A percentile compares a stretch with the other conserved stretches of the same genome.
phyloP scores from a whole-genome alignment of 208 protist genomes.

The Leishmania arabica region DNA sequence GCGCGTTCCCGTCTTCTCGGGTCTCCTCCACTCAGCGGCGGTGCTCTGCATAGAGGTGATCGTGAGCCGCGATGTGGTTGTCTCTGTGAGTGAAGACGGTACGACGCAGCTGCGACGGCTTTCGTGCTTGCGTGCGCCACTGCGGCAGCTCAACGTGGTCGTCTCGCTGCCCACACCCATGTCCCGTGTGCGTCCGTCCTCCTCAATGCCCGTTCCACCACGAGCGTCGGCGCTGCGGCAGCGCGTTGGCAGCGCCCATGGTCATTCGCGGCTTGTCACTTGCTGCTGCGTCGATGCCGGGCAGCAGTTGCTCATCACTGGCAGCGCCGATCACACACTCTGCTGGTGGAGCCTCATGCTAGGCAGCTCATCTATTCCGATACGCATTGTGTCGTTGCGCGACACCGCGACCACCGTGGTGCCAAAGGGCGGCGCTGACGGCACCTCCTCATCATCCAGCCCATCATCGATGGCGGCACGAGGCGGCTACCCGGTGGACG shows the following conservation, averaged over 20 bases:
- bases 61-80: constrained; percentile 50
- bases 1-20: constrained; percentile 49
- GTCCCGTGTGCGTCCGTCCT: not conserved
- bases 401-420: constrained; percentile 18
- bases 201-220: not conserved
- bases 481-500: constrained; percentile 76
- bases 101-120: constrained; percentile 67
- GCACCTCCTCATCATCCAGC: not conserved
- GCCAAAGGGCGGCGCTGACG: not conserved
- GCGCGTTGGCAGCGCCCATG: constrained; percentile 4
- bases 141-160: constrained; percentile 54
- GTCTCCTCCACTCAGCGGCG: constrained; percentile 44
- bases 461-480: constrained; percentile 14
- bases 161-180: constrained; percentile 20
- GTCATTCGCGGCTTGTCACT: constrained; percentile 71
- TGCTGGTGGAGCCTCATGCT: constrained; percentile 61
- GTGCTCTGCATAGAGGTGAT: constrained; percentile 63
- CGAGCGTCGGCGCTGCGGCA: not conserved
- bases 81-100: constrained; percentile 76
- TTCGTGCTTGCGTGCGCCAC: constrained; percentile 55
- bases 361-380: constrained; percentile 24
- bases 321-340: constrained; percentile 71
- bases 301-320: constrained; percentile 65
- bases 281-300: constrained; percentile 58
- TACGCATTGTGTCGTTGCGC: constrained; percentile 63